Evolutionary conservation across 352 stramenopile species (phyloP).

Genomic region (Thraustotheca clavata): DNA sequence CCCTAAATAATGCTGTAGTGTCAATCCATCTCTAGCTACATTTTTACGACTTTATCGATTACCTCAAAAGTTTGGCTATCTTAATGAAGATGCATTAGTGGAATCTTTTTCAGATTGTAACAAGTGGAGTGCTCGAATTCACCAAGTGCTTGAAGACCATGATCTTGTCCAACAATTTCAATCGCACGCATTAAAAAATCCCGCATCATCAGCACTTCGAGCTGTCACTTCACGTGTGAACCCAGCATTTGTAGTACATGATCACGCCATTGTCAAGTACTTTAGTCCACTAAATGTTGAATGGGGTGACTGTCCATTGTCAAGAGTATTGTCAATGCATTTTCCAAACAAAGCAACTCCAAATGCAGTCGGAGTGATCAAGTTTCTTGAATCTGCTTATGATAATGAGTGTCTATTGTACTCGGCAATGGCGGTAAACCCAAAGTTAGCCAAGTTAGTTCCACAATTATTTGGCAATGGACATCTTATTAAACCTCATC

Average conservation of each 20-base stretch:
- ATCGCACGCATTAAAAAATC: conserved; percentile 29
- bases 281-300: conserved; percentile 79
- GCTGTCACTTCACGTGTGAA: conserved; percentile 66
- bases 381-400: conserved; percentile 11
- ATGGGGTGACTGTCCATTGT: conserved; percentile 71
- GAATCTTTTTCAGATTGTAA: background rate
- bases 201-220: background rate
- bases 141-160: background rate
- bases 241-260: conserved; percentile 59
- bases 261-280: conserved; percentile 61
- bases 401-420: conserved; percentile 13
- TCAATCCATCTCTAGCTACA: background rate
- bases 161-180: background rate
- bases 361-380: background rate
- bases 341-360: conserved; percentile 27
- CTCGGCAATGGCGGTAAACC: background rate
- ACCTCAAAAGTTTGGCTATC: background rate
- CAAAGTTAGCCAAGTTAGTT: background rate
- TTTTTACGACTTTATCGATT: conserved; percentile 8
- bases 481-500: background rate
- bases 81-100: conserved; percentile 9
- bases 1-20: background rate
- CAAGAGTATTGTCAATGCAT: conserved; percentile 48
- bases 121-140: background rate
- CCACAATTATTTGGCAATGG: conserved; percentile 3